Base-by-base conservation (phyloP, 345 rosid genomes). In the Camelina sativa region DNA sequence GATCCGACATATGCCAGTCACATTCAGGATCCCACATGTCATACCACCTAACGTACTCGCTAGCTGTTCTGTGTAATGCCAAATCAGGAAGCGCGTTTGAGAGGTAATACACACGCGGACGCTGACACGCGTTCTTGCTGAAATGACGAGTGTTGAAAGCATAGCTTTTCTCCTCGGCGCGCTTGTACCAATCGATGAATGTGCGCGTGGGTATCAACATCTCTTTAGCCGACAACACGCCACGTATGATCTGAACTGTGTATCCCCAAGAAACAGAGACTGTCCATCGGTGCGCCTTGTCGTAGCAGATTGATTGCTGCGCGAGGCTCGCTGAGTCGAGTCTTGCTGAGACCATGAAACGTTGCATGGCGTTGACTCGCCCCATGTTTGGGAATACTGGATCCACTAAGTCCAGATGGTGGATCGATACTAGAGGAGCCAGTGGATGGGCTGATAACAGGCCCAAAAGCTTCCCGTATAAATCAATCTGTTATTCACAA, bases 181-280 rank as follows among this genome's bases (percentile, higher is more conserved):
- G 78, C 58, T 28, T 77, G 32, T 86, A 80, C 97, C 97, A 94
- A 15, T 82, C 83, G 9, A 84, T 54, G 68, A 89, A 89, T 0
- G 98, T 94, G 34, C 86, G 76, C 0, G 76, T 73, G 1, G 96
- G 94, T 15, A 75, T 67, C 50, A 80, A 84, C 55, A 93, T 73
- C 60, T 86, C 87, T 40, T 87, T 79, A 0, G 88, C 87, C 4
- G 80, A 22, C 48, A 85, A 5, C 25, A 84, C 83, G 23, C 89
- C 91, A 0, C 88, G 84, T 23, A 43, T 65, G 6, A 94, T 77
- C 25, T 88, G 93, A 23, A 89, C 88, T 1, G 88, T 77, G 55
- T 82, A 89, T n/a, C 98, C 96, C 98, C 98, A 91, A 0, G 96
- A 85, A 10, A 91, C 86, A 0, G 96, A 89, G 22, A 89, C 69